phyloP scores from a whole-genome alignment of 495 filamentous ascomycete genomes.

The Podospora pseudopauciseta region DNA sequence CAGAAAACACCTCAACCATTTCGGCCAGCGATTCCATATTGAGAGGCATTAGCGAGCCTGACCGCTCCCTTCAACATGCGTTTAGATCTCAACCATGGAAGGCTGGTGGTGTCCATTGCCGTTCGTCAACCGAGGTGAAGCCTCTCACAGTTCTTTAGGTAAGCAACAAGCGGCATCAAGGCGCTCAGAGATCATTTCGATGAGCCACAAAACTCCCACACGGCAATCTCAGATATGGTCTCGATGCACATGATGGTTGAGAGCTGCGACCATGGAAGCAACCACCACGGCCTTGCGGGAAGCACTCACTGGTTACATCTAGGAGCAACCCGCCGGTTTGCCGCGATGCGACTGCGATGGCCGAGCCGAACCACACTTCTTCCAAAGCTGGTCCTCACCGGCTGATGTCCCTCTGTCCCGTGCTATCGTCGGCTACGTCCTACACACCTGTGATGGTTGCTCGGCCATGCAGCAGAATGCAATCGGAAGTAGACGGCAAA shows the following conservation, averaged over 20 bases:
- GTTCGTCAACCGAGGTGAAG: not conserved
- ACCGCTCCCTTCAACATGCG: not conserved
- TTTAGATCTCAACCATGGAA: too few relatives aligned
- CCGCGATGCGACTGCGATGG: slow-evolving; percentile 14
- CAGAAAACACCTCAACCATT: not conserved
- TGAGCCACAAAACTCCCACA: not conserved
- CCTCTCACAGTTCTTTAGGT: not conserved
- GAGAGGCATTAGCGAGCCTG: slow-evolving; percentile 6
- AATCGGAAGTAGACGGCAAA: slow-evolving; percentile 20
- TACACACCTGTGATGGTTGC: not conserved
- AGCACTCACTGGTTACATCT: not conserved
- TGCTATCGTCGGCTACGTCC: slow-evolving; percentile 13
- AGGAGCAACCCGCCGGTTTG: not conserved
- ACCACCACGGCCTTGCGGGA: slow-evolving; percentile 12
- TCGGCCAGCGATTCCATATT: slow-evolving; percentile 9
- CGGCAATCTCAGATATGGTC: not conserved
- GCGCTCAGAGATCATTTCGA: not conserved
- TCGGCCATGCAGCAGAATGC: slow-evolving; percentile 14
- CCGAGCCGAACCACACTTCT: slow-evolving; percentile 26
- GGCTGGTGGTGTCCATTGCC: too few relatives aligned
- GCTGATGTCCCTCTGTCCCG: slow-evolving; percentile 20
- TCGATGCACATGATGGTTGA: slow-evolving; percentile 29
- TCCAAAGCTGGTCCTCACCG: slow-evolving; percentile 22
- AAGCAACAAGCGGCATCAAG: not conserved
- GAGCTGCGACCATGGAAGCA: slow-evolving; percentile 27